A percentile compares a stretch with the other conserved stretches of the same genome.
phyloP scores from a whole-genome alignment of 805 yeast genomes.

The Tetrapisispora nanseiensis region DNA sequence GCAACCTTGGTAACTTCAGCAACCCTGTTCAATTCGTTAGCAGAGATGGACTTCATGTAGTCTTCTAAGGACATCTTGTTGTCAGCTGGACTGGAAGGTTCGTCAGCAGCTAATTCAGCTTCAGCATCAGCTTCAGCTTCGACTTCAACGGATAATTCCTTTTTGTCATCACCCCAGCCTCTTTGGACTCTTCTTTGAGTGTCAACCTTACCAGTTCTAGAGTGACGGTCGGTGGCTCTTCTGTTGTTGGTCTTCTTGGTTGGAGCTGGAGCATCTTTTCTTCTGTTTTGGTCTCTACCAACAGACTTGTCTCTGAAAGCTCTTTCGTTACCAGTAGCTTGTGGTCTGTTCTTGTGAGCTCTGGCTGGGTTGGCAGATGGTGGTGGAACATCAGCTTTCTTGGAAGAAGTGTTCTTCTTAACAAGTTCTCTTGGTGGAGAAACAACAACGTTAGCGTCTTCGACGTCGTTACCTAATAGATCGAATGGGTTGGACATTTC shows the following conservation, averaged over 20 bases:
- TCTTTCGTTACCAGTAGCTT: conserved; percentile 80
- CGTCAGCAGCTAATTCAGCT: conserved; percentile 48
- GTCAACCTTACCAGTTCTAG: conserved; percentile 76
- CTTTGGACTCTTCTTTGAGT: conserved; percentile 72
- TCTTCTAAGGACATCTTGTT: conserved; percentile 67
- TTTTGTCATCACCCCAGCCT: conserved; percentile 81
- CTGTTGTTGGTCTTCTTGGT: conserved; percentile 49
- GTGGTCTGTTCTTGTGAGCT: conserved; percentile 63
- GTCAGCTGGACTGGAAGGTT: conserved; percentile 34
- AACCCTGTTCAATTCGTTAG: conserved; percentile 41
- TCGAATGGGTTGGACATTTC: conserved; percentile 53
- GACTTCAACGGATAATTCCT: conserved; percentile 54
- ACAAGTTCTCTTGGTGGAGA: conserved; percentile 58
- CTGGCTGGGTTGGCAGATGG: conserved; percentile 47
- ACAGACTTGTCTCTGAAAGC: conserved; percentile 65
- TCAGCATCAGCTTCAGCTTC: conserved; percentile 57
- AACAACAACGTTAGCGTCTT: conserved; percentile 55
- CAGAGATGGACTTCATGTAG: conserved; percentile 67
- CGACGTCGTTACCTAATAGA: conserved; percentile 81
- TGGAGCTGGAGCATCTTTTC: conserved; percentile 33
- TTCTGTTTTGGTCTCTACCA: conserved; percentile 52
- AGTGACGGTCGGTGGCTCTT: conserved; percentile 65
- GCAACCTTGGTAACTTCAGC: conserved; percentile 31
- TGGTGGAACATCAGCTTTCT: conserved; percentile 77
- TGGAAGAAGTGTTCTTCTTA: conserved; percentile 73